Evolutionary conservation across 1,139 yeast species (phyloP).

Genomic region (Blastobotrys capitulatus): DNA sequence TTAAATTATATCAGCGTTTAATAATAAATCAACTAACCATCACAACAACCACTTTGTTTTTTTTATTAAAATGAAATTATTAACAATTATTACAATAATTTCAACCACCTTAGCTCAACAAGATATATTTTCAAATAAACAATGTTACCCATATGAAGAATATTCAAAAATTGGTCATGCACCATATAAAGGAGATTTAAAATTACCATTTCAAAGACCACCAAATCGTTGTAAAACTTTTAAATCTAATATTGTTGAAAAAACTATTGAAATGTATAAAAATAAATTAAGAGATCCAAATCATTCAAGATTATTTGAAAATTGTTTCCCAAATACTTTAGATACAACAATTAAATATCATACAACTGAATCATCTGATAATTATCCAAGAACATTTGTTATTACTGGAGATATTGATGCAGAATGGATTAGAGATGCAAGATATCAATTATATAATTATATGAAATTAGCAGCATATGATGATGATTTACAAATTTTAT

Average conservation of each 20-base stretch:
- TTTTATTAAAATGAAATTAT: neutral
- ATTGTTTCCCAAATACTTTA: slow-evolving; percentile 79
- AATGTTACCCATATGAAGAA: slow-evolving; percentile 1
- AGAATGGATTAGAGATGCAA: slow-evolving; percentile 83
- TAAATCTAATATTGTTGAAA: slow-evolving; percentile 55
- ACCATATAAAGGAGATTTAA: slow-evolving; percentile 30
- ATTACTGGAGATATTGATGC: slow-evolving; percentile 89
- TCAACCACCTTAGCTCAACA: neutral
- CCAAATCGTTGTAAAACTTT: slow-evolving; percentile 67
- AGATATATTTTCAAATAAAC: neutral
- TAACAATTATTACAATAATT: neutral
- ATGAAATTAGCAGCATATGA: slow-evolving; percentile 54
- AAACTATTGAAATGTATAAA: slow-evolving; percentile 50
- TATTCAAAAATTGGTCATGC: slow-evolving; percentile 2
- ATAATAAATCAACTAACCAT: too few species aligned
- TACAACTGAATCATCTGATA: slow-evolving; percentile 21
- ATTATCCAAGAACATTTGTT: slow-evolving; percentile 53
- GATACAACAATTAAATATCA: slow-evolving; percentile 87
- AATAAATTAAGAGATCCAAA: slow-evolving; percentile 52
- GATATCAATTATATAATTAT: slow-evolving; percentile 75
- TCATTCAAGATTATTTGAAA: slow-evolving; percentile 69
- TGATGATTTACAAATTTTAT: slow-evolving; percentile 43
- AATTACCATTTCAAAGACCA: slow-evolving; percentile 74
- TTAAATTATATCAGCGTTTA: too few species aligned
- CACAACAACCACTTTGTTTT: neutral